Evolutionary conservation across 345 rosid genomes (phyloP).

Genomic region (Citrus mangshanensis): DNA sequence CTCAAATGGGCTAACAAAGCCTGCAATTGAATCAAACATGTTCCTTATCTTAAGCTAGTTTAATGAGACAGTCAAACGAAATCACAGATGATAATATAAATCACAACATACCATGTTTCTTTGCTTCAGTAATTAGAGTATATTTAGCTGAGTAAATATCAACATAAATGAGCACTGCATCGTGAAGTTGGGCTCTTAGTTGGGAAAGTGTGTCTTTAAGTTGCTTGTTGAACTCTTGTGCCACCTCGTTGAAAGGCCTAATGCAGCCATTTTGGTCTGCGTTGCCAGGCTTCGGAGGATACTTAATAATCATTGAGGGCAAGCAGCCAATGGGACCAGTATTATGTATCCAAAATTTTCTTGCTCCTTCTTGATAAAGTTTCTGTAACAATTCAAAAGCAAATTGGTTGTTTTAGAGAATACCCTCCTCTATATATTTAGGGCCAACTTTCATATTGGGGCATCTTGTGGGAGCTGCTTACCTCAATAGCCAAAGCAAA

Average conservation of each 20-base stretch:
- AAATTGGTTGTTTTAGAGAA: background rate
- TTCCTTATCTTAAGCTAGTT: background rate
- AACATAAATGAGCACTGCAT: slow-evolving; percentile 26
- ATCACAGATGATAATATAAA: background rate
- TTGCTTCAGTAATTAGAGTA: slow-evolving; percentile 22
- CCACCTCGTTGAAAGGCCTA: slow-evolving; percentile 28
- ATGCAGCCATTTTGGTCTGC: slow-evolving; percentile 35
- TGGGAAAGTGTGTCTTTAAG: slow-evolving; percentile 24
- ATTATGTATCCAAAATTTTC: slow-evolving; percentile 42
- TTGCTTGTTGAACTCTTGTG: slow-evolving; percentile 30
- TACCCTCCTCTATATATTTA: background rate
- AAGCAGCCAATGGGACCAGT: slow-evolving; percentile 49
- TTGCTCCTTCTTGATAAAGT: slow-evolving; percentile 30
- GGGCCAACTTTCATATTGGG: background rate
- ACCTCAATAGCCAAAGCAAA: slow-evolving; percentile 20
- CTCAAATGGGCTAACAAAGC: slow-evolving; percentile 19
- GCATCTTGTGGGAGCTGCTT: background rate
- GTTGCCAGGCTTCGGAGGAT: slow-evolving; percentile 12
- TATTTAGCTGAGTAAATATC: slow-evolving; percentile 41
- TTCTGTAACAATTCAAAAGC: slow-evolving; percentile 9
- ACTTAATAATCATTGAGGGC: slow-evolving; percentile 20
- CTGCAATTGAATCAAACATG: slow-evolving; percentile 2
- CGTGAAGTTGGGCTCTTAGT: slow-evolving; percentile 26
- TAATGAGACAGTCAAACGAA: background rate
- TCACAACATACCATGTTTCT: slow-evolving; percentile 23